Conservation (phyloP, 768 basidiomycete species). For the Tulasnella calospora region DNA sequence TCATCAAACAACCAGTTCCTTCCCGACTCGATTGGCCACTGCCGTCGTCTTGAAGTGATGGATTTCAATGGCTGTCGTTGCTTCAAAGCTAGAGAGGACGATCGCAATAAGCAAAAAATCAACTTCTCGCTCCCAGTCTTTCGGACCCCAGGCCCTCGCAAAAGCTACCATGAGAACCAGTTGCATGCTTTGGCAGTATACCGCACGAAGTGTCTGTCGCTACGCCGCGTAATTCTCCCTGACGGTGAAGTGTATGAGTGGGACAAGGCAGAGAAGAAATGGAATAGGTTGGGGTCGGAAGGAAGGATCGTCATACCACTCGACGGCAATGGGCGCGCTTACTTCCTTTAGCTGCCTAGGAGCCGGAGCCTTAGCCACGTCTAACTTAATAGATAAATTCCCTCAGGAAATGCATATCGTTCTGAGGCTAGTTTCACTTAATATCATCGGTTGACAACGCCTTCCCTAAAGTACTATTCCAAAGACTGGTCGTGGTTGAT, state of each 20-base stretch:
- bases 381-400: neutral
- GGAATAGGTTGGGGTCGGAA: neutral
- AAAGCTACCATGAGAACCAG: neutral
- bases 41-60: neutral
- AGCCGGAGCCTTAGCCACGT: neutral
- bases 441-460: neutral
- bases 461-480: neutral
- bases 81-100: conserved; percentile 7
- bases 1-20: neutral
- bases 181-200: neutral
- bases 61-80: neutral
- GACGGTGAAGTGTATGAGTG: neutral
- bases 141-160: neutral
- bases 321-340: neutral
- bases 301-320: neutral
- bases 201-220: neutral
- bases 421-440: neutral
- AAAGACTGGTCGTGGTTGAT: neutral
- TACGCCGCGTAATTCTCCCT: neutral
- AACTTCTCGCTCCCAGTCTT: neutral
- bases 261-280: neutral
- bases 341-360: neutral
- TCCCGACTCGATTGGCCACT: neutral
- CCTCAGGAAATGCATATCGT: neutral
- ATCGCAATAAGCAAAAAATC: neutral